Conservation (phyloP, 2,329 filamentous ascomycete species). For the Stemphylium beticola region DNA sequence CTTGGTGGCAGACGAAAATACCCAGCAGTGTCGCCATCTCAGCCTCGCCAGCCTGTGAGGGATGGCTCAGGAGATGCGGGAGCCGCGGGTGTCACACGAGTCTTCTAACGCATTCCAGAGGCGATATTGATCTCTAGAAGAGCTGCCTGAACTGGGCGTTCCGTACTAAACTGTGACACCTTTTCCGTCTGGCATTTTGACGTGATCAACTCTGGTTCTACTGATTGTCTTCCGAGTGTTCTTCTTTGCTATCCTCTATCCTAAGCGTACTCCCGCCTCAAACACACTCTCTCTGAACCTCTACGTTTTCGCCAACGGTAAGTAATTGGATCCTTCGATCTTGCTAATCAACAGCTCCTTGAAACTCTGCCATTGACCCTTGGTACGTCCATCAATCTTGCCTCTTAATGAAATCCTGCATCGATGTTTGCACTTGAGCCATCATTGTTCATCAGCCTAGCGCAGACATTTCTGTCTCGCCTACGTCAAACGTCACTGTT, state of each 20-base stretch:
- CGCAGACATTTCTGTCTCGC: too few species aligned
- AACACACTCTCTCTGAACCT: background rate
- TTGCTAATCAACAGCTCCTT: slow-evolving; percentile 1
- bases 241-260: background rate
- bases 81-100: slow-evolving; percentile 1
- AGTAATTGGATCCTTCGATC: background rate
- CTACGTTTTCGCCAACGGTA: background rate
- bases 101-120: slow-evolving; percentile 1
- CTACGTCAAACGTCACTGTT: background rate
- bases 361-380: slow-evolving; percentile 16
- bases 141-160: slow-evolving; percentile 8
- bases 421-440: background rate
- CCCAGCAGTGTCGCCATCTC: slow-evolving; percentile 20
- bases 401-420: background rate
- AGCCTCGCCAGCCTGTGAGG: slow-evolving; percentile 3
- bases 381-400: slow-evolving; percentile 9
- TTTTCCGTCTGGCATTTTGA: slow-evolving; percentile 8
- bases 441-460: too few species aligned
- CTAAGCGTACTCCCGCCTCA: background rate
- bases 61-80: background rate
- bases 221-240: background rate
- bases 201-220: slow-evolving; percentile 4
- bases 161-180: slow-evolving; percentile 1
- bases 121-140: slow-evolving; percentile 5
- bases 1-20: slow-evolving; percentile 13